Evolutionary conservation across 2,329 filamentous ascomycete species (phyloP), one percentile per base, ranked within the genome.

Genomic region (Trematosphaeria pertusa): DNA sequence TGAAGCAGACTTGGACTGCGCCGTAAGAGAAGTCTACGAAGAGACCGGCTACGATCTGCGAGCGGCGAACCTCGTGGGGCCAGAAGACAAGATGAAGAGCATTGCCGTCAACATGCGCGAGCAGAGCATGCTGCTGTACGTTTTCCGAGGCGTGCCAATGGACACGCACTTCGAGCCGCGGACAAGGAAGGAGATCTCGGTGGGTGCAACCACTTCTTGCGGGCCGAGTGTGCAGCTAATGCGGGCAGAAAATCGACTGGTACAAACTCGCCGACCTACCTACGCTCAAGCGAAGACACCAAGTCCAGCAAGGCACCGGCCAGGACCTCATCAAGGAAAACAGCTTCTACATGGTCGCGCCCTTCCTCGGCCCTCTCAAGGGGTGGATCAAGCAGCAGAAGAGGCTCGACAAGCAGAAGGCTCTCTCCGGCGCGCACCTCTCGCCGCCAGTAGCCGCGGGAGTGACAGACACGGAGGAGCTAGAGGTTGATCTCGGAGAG

Each of bases 281-380:
- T 1, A 90, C 89, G 0, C 86, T 90, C 61, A 85, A 86, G 44
- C 89, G 88, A 69, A 85, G 80, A 58, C 76, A 77, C 10, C 79
- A 83, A 43, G 80, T 85, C n/a, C 80, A 84, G 35, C 81, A 87
- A 39, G 75, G 72, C 11, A 71, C 70, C 24, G 77, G 76, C 11
- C 78, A 81, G 26, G 79, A 82, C 10, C 73, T 75, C 21, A 73
- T 83, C 10, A 89, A 87, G 59, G 85, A 86, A 31, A 91, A 89
- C 70, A 97, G 93, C 65, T 97, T 97, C 70, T 99, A 97, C 74
- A 97, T 97, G 90, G 94, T 99, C 14, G 91, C 91, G 0, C 92
- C 93, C 0, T 99, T 99, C 67, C 78, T 97, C 43, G 85, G 85
- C 1, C 88, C 86, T 5, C 74, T 99, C 37, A 92, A 91, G 72